phyloP scores from a whole-genome alignment of 768 basidiomycete genomes.

The Trametes cubensis region DNA sequence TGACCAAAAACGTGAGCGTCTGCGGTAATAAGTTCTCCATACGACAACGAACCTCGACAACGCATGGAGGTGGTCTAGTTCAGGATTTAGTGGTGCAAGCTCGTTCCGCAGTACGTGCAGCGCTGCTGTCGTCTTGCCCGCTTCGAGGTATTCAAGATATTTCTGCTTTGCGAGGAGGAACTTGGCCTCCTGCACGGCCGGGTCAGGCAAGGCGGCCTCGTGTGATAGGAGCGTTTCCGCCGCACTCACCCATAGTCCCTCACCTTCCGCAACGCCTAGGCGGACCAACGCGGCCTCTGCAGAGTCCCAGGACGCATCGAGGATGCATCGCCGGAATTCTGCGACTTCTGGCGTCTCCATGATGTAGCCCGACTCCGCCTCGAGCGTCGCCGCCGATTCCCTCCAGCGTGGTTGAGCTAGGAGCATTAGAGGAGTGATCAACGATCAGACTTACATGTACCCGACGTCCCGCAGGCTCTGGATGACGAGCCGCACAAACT shows the following conservation, averaged over 20 bases:
- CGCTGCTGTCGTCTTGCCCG: conserved; percentile 76
- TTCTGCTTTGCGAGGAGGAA: conserved; percentile 95
- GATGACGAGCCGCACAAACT: conserved; percentile 86
- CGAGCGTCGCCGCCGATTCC: conserved; percentile 84
- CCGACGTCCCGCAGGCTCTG: conserved; percentile 91
- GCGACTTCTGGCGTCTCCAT: conserved; percentile 79
- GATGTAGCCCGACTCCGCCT: conserved; percentile 90
- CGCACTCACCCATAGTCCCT: conserved; percentile 65
- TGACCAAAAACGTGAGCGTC: neutral
- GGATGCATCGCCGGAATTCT: conserved; percentile 77
- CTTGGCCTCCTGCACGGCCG: conserved; percentile 60
- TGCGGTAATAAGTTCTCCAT: neutral
- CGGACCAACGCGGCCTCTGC: conserved; percentile 70
- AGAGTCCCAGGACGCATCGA: conserved; percentile 79
- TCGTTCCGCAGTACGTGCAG: conserved; percentile 86
- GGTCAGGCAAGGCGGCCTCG: neutral
- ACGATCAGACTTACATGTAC: conserved; percentile 43
- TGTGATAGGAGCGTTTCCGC: neutral
- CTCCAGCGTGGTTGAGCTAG: conserved; percentile 43
- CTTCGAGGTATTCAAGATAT: conserved; percentile 90
- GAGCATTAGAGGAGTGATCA: conserved; percentile 21
- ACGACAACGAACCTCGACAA: conserved; percentile 71
- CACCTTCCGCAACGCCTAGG: conserved; percentile 69
- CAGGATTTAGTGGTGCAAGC: conserved; percentile 78
- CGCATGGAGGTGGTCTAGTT: conserved; percentile 80